Percentiles rank a stretch among this genome's conserved stretches.
These are phyloP conservation scores for Neurospora sublineolata DNA, from an alignment of 495 filamentous ascomycete species.

Conservation along the genomic window DNA sequence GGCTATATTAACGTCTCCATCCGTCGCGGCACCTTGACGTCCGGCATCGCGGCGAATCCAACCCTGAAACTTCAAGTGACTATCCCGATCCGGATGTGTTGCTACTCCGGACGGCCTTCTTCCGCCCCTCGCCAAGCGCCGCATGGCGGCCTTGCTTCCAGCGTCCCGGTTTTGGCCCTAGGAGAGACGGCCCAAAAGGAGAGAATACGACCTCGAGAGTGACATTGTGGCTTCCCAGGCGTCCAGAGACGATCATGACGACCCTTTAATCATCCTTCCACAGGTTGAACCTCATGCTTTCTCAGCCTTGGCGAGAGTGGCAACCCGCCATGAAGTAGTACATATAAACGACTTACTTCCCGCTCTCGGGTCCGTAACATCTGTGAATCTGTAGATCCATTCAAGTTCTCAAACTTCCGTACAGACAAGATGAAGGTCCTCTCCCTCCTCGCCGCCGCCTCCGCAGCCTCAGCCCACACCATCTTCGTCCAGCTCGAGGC, in stretches of 20 bases:
- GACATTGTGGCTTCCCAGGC: not conserved
- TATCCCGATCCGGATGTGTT: not conserved
- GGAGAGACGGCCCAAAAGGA: not conserved
- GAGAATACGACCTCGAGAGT: not conserved
- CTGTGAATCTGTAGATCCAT: not conserved
- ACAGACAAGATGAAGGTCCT: constrained; percentile 16
- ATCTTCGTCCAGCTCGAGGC: constrained; percentile 43
- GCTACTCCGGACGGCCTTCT: not conserved
- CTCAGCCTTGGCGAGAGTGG: not conserved
- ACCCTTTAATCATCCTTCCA: not conserved
- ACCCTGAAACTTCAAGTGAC: not conserved
- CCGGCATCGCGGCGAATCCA: not conserved
- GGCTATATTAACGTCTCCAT: not conserved
- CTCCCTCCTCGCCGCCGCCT: constrained; percentile 19
- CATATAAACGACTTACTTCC: not conserved
- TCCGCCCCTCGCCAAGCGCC: not conserved
- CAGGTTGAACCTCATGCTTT: not conserved
- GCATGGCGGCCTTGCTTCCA: not conserved
- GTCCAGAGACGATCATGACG: not conserved
- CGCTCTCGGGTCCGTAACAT: not conserved
- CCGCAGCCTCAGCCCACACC: constrained; percentile 38
- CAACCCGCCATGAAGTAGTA: not conserved
- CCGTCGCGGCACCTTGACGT: not conserved
- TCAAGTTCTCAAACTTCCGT: not conserved
- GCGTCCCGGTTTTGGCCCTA: not conserved